phyloP scores from a whole-genome alignment of 2,329 filamentous ascomycete genomes.

The Didymella glomerata region DNA sequence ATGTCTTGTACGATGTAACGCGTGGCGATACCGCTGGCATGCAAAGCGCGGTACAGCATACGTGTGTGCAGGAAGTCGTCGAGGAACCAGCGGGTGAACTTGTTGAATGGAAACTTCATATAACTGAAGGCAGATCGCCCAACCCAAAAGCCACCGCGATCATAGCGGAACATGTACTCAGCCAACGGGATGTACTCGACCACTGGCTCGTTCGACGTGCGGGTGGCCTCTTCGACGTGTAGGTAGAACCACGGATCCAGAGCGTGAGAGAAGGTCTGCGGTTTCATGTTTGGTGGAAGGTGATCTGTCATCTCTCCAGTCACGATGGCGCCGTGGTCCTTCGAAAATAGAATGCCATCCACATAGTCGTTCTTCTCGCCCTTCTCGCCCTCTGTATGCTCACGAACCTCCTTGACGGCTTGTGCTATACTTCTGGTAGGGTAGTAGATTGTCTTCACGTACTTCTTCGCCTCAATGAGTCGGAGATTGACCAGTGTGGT shows the following conservation, averaged over 20 bases:
- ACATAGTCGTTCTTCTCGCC: slow-evolving; percentile 56
- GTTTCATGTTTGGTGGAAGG: slow-evolving; percentile 37
- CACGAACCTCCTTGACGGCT: slow-evolving; percentile 53
- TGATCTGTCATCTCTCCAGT: slow-evolving; percentile 56
- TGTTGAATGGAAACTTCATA: slow-evolving; percentile 71
- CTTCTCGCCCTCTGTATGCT: slow-evolving; percentile 47
- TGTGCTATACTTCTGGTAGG: slow-evolving; percentile 54
- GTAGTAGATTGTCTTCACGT: slow-evolving; percentile 60
- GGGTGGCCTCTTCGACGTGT: slow-evolving; percentile 55
- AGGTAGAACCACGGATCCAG: slow-evolving; percentile 63
- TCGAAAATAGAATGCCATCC: slow-evolving; percentile 61
- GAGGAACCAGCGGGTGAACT: slow-evolving; percentile 67
- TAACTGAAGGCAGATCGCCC: slow-evolving; percentile 70
- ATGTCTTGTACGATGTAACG: slow-evolving; percentile 73
- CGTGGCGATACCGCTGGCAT: slow-evolving; percentile 67
- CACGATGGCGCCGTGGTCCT: slow-evolving; percentile 54
- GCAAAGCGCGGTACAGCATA: slow-evolving; percentile 71
- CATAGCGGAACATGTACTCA: slow-evolving; percentile 76
- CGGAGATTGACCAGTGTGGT: slow-evolving; percentile 65
- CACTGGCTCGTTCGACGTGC: slow-evolving; percentile 42
- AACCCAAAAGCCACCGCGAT: slow-evolving; percentile 75
- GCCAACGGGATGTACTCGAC: slow-evolving; percentile 67
- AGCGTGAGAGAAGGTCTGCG: slow-evolving; percentile 53
- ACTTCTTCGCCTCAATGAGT: slow-evolving; percentile 57
- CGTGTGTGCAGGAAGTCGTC: slow-evolving; percentile 70